A percentile compares a stretch with the other conserved stretches of the same genome.
Evolutionary conservation across 164 flowering plant genomes (phyloP).

Genomic region (Nelumbo lutea): DNA sequence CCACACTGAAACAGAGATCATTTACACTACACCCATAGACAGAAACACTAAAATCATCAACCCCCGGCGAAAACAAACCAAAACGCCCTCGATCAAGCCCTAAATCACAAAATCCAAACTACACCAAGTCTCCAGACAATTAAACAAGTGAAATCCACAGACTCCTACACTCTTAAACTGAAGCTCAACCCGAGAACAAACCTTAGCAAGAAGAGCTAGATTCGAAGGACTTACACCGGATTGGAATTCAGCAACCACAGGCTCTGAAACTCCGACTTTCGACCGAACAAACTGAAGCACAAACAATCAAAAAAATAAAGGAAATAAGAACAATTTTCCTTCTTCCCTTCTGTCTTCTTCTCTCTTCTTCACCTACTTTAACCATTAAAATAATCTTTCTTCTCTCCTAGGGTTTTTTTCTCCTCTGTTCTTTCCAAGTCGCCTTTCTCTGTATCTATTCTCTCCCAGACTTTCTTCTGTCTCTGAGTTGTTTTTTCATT

Average conservation of each 20-base stretch:
- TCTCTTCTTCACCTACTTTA: neutral
- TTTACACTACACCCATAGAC: neutral
- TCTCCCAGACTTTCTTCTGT: neutral
- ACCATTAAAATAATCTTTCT: neutral
- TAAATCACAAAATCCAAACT: neutral
- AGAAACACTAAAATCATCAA: neutral
- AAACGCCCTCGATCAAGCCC: conserved; percentile 3
- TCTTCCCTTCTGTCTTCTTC: neutral
- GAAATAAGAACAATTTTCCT: neutral
- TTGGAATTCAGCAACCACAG: neutral
- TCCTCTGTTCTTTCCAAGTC: neutral
- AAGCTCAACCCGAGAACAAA: neutral
- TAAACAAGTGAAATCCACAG: neutral
- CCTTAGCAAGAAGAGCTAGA: neutral
- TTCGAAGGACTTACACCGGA: neutral
- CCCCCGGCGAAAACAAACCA: neutral
- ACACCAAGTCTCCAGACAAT: neutral
- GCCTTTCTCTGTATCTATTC: neutral
- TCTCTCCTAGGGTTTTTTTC: neutral
- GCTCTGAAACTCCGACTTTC: neutral
- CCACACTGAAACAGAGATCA: neutral
- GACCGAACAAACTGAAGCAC: neutral
- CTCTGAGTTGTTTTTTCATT: neutral
- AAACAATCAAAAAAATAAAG: neutral
- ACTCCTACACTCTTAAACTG: neutral